phyloP scores from a whole-genome alignment of 225 moss, liverwort and hornwort species.

The Marchantia paleacea region DNA sequence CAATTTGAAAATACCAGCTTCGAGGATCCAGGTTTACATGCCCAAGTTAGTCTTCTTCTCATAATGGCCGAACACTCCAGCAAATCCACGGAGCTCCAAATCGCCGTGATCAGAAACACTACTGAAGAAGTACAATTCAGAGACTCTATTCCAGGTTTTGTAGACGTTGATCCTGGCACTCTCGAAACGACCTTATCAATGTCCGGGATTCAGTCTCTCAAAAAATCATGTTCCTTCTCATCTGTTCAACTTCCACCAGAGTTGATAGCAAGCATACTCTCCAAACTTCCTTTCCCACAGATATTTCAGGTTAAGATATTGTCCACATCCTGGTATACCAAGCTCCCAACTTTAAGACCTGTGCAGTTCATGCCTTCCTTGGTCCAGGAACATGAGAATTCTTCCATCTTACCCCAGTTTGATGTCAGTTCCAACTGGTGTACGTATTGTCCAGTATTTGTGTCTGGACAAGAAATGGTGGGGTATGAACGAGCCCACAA shows the following conservation, averaged over 20 bases:
- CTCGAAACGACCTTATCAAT: not conserved
- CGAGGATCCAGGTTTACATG: not conserved
- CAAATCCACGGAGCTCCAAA: not conserved
- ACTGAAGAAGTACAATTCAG: not conserved
- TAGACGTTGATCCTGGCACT: not conserved
- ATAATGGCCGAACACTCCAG: not conserved
- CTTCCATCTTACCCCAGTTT: not conserved
- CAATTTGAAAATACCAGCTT: not conserved
- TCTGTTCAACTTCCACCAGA: slow-evolving; percentile 7
- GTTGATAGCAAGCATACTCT: slow-evolving; percentile 5
- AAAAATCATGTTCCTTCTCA: not conserved
- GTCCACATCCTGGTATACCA: slow-evolving; percentile 12
- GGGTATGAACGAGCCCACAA: not conserved
- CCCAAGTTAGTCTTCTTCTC: not conserved
- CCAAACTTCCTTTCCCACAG: slow-evolving; percentile 12
- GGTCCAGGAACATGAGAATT: not conserved
- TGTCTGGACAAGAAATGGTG: slow-evolving; percentile 19
- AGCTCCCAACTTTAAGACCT: slow-evolving; percentile 7
- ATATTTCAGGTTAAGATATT: slow-evolving; percentile 11
- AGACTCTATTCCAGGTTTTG: not conserved
- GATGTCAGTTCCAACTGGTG: slow-evolving; percentile 13
- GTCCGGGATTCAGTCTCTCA: not conserved
- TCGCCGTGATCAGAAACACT: not conserved
- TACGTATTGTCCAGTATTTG: slow-evolving; percentile 14
- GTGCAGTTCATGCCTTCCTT: not conserved